Percentiles rank a stretch among this genome's conserved stretches.
These are phyloP conservation scores for Xylogone sp. DNA, from an alignment of 2,329 filamentous ascomycete species.

Conservation along the genomic window DNA sequence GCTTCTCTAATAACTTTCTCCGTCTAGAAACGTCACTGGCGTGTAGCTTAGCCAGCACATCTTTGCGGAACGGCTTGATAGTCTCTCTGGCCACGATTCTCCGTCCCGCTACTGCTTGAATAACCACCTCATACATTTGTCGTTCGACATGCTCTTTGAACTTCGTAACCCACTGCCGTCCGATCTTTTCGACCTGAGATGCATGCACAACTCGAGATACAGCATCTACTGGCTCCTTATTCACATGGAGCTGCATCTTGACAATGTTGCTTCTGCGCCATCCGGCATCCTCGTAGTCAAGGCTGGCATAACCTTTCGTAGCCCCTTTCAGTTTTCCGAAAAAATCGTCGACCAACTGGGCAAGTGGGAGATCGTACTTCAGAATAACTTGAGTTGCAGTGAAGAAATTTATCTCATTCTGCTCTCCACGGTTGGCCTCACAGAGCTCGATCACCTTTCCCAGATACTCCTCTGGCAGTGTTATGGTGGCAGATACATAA, in stretches of 20 bases:
- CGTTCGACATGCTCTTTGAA: conserved; percentile 96
- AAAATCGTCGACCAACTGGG: conserved; percentile 91
- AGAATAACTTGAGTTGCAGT: conserved; percentile 89
- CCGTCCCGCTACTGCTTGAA: conserved; percentile 82
- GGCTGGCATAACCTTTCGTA: conserved; percentile 91
- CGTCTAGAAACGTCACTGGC: conserved; percentile 81
- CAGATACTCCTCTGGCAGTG: conserved; percentile 88
- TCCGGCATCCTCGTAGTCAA: conserved; percentile 95
- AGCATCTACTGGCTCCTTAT: conserved; percentile 89
- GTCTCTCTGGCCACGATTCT: conserved; percentile 88
- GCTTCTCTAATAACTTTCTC: conserved; percentile 87
- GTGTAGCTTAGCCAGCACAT: conserved; percentile 89
- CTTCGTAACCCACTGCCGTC: conserved; percentile 84
- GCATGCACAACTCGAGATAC: conserved; percentile 86
- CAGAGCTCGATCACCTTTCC: conserved; percentile 94
- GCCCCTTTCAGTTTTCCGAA: conserved; percentile 94
- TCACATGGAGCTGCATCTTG: conserved; percentile 90
- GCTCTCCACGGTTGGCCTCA: conserved; percentile 81
- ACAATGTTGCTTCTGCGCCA: conserved; percentile 77
- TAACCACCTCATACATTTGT: conserved; percentile 96
- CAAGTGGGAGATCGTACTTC: conserved; percentile 83
- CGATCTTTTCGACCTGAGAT: conserved; percentile 76
- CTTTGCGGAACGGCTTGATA: conserved; percentile 94
- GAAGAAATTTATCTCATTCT: conserved; percentile 87
- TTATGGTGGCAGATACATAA: conserved; percentile 80